These are phyloP conservation scores for Dioszegia hungarica DNA, from an alignment of 768 basidiomycete species.

Conservation along the genomic window DNA sequence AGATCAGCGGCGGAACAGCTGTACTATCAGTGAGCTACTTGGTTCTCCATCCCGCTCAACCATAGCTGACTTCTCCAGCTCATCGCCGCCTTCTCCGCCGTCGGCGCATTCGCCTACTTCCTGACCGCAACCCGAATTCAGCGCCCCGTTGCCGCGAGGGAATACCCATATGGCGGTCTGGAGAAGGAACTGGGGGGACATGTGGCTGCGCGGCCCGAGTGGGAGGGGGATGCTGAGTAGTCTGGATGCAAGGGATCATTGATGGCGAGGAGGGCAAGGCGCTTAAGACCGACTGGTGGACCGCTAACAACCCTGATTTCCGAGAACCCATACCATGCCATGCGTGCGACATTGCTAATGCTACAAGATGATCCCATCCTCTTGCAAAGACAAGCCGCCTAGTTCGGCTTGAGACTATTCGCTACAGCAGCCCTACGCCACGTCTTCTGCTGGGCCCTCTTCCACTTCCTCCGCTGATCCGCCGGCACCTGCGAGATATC, in stretches of 20 bases:
- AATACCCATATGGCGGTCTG: constrained; percentile 48
- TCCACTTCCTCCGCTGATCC: background rate
- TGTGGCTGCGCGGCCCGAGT: constrained; percentile 23
- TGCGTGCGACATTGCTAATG: background rate
- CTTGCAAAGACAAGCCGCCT: background rate
- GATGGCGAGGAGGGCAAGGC: no score
- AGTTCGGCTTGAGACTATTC: constrained; percentile 10
- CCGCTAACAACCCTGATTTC: no score
- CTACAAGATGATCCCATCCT: background rate
- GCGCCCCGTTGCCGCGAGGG: constrained; percentile 34
- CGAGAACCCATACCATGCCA: background rate
- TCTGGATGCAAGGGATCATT: background rate
- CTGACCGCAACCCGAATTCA: constrained; percentile 32
- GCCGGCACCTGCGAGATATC: constrained; percentile 5
- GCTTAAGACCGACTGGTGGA: no score
- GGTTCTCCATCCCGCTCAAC: background rate
- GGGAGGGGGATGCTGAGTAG: constrained; percentile 35
- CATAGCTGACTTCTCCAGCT: constrained; percentile 22
- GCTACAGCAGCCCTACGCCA: constrained; percentile 10
- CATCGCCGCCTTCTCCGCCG: constrained; percentile 37
- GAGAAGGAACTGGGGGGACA: constrained; percentile 46
- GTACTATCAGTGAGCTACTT: constrained; percentile 38
- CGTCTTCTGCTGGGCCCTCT: constrained; percentile 3
- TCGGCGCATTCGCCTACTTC: constrained; percentile 43
- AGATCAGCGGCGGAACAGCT: constrained; percentile 43